Conservation (phyloP, 306 rosid species). For the Coriaria nepalensis region DNA sequence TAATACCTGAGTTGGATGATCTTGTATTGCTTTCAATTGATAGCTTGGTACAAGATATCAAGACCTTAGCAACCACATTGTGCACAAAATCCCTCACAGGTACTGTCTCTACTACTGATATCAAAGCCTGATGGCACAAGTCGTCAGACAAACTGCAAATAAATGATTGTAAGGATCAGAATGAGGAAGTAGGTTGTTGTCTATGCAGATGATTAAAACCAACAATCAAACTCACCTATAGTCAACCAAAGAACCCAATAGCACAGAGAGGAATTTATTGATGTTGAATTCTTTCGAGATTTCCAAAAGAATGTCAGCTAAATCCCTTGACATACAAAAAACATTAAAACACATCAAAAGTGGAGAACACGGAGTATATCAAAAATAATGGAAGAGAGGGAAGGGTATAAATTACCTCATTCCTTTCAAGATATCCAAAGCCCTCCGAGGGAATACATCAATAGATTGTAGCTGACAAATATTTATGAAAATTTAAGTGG, state of each 20-base stretch:
- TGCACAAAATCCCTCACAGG: constrained; percentile 39
- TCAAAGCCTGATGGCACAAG: constrained; percentile 44
- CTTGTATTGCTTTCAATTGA: constrained; percentile 33
- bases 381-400: constrained; percentile 12
- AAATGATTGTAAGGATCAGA: too few relatives aligned
- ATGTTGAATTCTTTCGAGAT: constrained; percentile 64
- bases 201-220: too few relatives aligned
- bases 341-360: constrained; percentile 7
- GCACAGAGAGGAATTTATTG: constrained; percentile 49
- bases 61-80: constrained; percentile 43
- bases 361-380: too few relatives aligned
- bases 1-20: constrained; percentile 42
- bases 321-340: constrained; percentile 36
- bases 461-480: constrained; percentile 53
- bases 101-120: constrained; percentile 51
- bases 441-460: constrained; percentile 51
- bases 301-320: constrained; percentile 42
- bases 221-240: constrained; percentile 55
- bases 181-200: too few relatives aligned
- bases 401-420: constrained; percentile 56
- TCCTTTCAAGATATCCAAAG: constrained; percentile 51
- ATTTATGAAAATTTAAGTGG: constrained; percentile 15
- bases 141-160: constrained; percentile 56
- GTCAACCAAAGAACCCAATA: constrained; percentile 67
- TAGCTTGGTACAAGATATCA: constrained; percentile 45